Evolutionary conservation across 805 yeast genomes (phyloP), one percentile per base, ranked within the genome.

Genomic region (Candida insectorum): DNA sequence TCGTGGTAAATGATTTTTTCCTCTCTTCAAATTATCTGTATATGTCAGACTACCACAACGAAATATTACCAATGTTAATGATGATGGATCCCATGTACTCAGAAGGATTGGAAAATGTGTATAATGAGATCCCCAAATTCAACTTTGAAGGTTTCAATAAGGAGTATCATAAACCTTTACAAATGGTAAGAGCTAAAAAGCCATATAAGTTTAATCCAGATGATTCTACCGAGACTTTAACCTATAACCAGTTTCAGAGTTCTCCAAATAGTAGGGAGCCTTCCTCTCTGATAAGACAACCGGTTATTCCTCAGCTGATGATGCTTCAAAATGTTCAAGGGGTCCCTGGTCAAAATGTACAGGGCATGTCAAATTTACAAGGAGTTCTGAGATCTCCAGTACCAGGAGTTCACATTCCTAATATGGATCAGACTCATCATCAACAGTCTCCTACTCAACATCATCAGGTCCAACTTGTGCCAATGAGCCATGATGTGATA

Each of bases 1-100:
- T 61, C 24, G 54, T 61, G 6, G 56, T 60, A 11, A 59, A 57
- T 37, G 68, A 62, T 35, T 58, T 62, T 40, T 62, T 62, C 37
- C 47, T 62, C 22, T 52, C 61, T 21, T 60, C 59, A 28, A 56
- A 59, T 37, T 44, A 58, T 23, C 47, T 40, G 36, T 62, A 62
- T 38, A 57, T 62, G 58, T 58, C 65, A 3, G 53, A 51, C 4
- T 61, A 62, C 37, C 68, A 62, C 40, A 62, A 62, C 35, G 65
- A 62, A 27, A 55, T 61, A 1, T 41, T 60, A 13, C 62, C 59
- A 4, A 44, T 62, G 29, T 45, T 62, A 19, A 52, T 52, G 5
- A 45, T 51, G 21, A 23, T 53, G 12, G 66, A 60, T 28, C 29
- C 47, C 5, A 49, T 43, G 20, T 61, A 54, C 34, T 45, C 44